Evolutionary conservation across 164 flowering plant genomes (phyloP).

Genomic region (Dillenia turbinata): DNA sequence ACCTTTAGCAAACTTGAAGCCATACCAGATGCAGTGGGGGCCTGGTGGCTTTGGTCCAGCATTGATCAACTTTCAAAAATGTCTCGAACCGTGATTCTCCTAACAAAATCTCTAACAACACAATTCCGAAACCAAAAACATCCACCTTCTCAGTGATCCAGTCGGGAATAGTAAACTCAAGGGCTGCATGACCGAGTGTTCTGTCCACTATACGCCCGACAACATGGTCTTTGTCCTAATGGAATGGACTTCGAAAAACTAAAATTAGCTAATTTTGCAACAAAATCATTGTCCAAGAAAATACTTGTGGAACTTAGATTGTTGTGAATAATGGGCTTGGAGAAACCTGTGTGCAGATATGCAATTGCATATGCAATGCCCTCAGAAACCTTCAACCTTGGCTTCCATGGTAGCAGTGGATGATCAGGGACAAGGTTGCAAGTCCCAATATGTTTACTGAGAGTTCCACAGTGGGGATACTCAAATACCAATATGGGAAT

Average conservation of each 20-base stretch:
- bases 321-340: constrained; percentile 11
- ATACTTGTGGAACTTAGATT: background rate
- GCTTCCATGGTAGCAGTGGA: constrained; percentile 3
- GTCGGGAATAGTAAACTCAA: background rate
- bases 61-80: too few species aligned
- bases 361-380: constrained; percentile 13
- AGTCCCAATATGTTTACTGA: too few species aligned
- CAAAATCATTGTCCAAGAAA: constrained; percentile 4
- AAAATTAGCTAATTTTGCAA: constrained; percentile 12
- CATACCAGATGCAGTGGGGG: too few species aligned
- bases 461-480: background rate
- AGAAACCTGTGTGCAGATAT: constrained; percentile 17
- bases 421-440: background rate
- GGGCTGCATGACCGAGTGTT: background rate
- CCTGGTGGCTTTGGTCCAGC: too few species aligned
- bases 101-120: constrained; percentile 8
- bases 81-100: background rate
- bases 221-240: constrained; percentile 2
- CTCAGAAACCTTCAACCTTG: constrained; percentile 9
- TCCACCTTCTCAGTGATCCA: constrained; percentile 6
- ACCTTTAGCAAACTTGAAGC: too few species aligned
- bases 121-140: constrained; percentile 12
- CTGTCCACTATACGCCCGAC: background rate
- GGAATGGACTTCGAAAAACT: constrained; percentile 1
- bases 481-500: constrained; percentile 17